phyloP scores from a whole-genome alignment of 192 early-diverging fungal genomes.

The Podila epicladia region DNA sequence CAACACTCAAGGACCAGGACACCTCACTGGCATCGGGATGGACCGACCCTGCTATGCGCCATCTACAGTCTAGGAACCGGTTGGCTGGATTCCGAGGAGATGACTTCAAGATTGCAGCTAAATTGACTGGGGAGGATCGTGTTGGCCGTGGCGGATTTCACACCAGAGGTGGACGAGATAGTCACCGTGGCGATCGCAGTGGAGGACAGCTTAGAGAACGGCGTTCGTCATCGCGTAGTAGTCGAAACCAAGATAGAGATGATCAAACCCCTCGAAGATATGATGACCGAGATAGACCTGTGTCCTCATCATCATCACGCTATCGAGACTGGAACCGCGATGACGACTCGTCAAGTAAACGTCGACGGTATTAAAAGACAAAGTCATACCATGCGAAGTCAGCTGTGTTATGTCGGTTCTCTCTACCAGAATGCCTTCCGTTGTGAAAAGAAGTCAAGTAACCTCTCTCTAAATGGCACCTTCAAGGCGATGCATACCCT shows the following conservation, averaged over 20 bases:
- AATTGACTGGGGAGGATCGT: conserved; percentile 10
- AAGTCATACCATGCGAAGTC: not conserved
- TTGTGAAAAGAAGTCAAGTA: not conserved
- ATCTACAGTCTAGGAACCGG: conserved; percentile 18
- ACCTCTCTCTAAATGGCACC: not conserved
- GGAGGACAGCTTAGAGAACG: conserved; percentile 10
- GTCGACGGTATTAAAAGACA: conserved; percentile 29
- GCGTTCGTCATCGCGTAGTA: not conserved
- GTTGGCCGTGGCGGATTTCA: not conserved
- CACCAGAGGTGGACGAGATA: not conserved
- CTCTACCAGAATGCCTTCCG: too few relatives aligned
- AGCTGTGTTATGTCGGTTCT: too few relatives aligned
- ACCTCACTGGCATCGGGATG: conserved; percentile 63
- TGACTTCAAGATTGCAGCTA: conserved; percentile 29
- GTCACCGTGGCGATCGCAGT: conserved; percentile 8
- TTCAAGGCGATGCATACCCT: too few relatives aligned
- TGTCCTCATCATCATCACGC: conserved; percentile 1
- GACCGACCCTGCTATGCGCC: conserved; percentile 27
- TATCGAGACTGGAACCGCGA: conserved; percentile 1
- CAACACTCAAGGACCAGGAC: conserved; percentile 86
- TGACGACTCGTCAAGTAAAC: conserved; percentile 15
- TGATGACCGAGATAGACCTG: not conserved
- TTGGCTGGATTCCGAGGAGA: conserved; percentile 33
- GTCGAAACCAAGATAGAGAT: not conserved
- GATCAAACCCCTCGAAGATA: conserved; percentile 1